Evolutionary conservation across 2,329 filamentous ascomycete species (phyloP).

Genomic region (Colletotrichum graminicola): DNA sequence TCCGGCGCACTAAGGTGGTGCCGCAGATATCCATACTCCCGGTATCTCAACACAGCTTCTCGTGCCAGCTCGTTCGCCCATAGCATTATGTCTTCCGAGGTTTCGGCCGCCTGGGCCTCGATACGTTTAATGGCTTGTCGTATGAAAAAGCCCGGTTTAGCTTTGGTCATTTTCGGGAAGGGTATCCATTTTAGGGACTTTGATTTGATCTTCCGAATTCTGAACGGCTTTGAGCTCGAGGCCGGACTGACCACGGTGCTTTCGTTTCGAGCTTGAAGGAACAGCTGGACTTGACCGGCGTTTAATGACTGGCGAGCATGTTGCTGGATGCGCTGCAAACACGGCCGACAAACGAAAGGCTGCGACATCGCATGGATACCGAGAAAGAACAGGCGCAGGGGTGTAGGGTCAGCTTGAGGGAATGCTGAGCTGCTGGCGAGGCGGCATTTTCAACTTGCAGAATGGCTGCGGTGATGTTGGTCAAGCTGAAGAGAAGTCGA

Average conservation of each 20-base stretch:
- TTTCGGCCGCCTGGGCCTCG: background rate
- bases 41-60: constrained; percentile 41
- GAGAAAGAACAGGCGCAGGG: no score
- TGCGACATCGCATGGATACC: constrained; percentile 8
- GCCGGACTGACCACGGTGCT: background rate
- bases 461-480: background rate
- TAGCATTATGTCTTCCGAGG: background rate
- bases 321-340: constrained; percentile 26
- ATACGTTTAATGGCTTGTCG: background rate
- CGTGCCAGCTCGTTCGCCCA: constrained; percentile 1
- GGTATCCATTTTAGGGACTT: background rate
- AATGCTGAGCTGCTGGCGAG: background rate
- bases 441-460: background rate
- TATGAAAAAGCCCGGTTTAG: background rate
- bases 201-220: background rate
- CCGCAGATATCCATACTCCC: constrained; percentile 40
- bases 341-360: constrained; percentile 15
- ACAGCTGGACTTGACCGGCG: background rate
- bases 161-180: background rate
- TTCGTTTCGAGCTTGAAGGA: constrained; percentile 1
- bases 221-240: background rate
- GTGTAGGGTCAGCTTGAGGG: background rate
- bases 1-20: constrained; percentile 29
- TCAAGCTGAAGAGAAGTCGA: background rate
- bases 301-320: constrained; percentile 5